Base-by-base conservation (phyloP, 129 eudicot species). In the Gnaphalium uliginosum region DNA sequence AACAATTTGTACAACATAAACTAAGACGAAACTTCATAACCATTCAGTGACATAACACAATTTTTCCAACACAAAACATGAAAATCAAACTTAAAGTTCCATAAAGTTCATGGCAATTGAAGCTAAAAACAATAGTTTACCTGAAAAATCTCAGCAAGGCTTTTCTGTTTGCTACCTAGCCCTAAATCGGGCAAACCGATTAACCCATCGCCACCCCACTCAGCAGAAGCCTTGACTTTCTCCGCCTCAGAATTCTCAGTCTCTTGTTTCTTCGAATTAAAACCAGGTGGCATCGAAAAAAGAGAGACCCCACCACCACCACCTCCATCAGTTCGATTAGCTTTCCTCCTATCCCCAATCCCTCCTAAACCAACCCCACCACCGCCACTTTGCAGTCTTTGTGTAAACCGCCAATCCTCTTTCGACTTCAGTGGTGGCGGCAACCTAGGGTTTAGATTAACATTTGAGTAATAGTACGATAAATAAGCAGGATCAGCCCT, bases 141-240 rank as follows among this genome's bases (percentile, higher is more conserved):
- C 97, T 95, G 99, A 81, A 95, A 91, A 41, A 95, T 91, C 82
- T 95, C 99, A 6, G 96, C 99, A 58, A 91, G 81, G 77, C 99
- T 95, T 83, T 91, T 95, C 81, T 95, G 94, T 78, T 95, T 95
- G 78, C 85, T 81, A 73, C 99, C 96, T 46, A 95, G 74, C n/a
- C 99, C 99, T 77, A 94, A 78, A 43, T 96, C 96, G 27, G 97
- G 91, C 83, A 91, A 81, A 8, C 99, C 99, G 33, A 92, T 92
- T 57, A 95, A 82, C 18, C 97, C 99, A 87, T 91, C 96, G 54
- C 87, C 96, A 15, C 97, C 97, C 99, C 99, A 95, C 71, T 95
- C 96, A 46, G 80, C 89, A 13, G 90, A 80, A 75, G 58, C 85
- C 69, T 87, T 87, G 37, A 69, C 86, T 60, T 85, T 83, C 33